phyloP scores from a whole-genome alignment of 2,329 filamentous ascomycete species.

The Nigrospora oryzae region DNA sequence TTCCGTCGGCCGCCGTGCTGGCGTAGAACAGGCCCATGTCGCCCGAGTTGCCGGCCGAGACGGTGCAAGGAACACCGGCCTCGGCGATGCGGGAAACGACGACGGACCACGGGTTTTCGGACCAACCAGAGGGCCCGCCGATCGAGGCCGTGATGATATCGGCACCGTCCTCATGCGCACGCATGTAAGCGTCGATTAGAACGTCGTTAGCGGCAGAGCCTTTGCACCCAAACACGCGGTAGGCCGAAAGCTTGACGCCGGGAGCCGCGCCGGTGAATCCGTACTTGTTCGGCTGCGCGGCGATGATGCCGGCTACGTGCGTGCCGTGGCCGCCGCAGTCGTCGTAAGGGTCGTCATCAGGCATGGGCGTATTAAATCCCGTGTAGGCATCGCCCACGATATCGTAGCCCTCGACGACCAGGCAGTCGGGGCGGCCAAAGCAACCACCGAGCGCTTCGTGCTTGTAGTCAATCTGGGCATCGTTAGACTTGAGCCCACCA shows the following conservation, averaged over 20 bases:
- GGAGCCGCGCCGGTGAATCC: slow-evolving; percentile 52
- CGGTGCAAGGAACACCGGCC: slow-evolving; percentile 41
- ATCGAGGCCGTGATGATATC: slow-evolving; percentile 50
- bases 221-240: slow-evolving; percentile 47
- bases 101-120: slow-evolving; percentile 40
- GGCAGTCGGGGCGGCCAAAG: slow-evolving; percentile 45
- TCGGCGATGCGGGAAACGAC: slow-evolving; percentile 43
- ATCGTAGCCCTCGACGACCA: slow-evolving; percentile 49
- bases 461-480: slow-evolving; percentile 45
- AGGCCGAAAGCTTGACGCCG: slow-evolving; percentile 46
- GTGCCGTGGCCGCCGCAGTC: slow-evolving; percentile 40
- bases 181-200: slow-evolving; percentile 49
- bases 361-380: slow-evolving; percentile 20
- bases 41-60: slow-evolving; percentile 46
- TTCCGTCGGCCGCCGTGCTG: slow-evolving; percentile 37
- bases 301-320: slow-evolving; percentile 55
- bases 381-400: slow-evolving; percentile 47
- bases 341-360: slow-evolving; percentile 12
- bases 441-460: slow-evolving; percentile 57
- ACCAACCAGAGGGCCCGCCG: slow-evolving; percentile 42
- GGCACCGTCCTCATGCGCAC: slow-evolving; percentile 51
- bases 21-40: slow-evolving; percentile 38
- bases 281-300: slow-evolving; percentile 42
- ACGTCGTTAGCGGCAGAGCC: slow-evolving; percentile 45
- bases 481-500: too few species aligned